Percentiles rank a stretch among this genome's conserved stretches.
Conservation (phyloP, 1,139 yeast species). For the Saccharomyces hybrid region DNA sequence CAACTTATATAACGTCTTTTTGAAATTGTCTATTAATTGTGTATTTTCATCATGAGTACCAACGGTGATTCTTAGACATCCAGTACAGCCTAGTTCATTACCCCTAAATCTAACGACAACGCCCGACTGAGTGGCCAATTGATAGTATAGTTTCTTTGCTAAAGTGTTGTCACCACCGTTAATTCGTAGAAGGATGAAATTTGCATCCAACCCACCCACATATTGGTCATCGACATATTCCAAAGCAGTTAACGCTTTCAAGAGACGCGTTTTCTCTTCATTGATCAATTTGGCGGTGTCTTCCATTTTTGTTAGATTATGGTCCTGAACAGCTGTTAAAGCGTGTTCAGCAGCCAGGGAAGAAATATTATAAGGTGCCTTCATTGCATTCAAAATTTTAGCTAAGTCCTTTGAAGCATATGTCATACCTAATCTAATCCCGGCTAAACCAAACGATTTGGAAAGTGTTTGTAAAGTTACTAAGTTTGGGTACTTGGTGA, state of each 20-base stretch:
- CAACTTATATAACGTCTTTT: conserved; percentile 33
- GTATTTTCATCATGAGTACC: conserved; percentile 77
- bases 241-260: conserved; percentile 45
- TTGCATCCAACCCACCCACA: conserved; percentile 85
- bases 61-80: conserved; percentile 77
- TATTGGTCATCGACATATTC: conserved; percentile 57
- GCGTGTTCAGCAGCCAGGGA: conserved; percentile 75
- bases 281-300: conserved; percentile 43
- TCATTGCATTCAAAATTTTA: conserved; percentile 70
- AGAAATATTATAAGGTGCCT: conserved; percentile 92
- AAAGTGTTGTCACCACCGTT: conserved; percentile 50
- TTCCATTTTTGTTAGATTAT: conserved; percentile 57
- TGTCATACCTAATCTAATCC: conserved; percentile 81
- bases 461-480: conserved; percentile 89
- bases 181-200: conserved; percentile 72
- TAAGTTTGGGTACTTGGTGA: conserved; percentile 71
- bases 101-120: conserved; percentile 93
- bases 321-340: conserved; percentile 54
- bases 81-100: conserved; percentile 76
- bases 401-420: conserved; percentile 57
- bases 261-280: conserved; percentile 48
- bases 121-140: conserved; percentile 60
- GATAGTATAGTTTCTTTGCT: conserved; percentile 60
- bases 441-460: conserved; percentile 93
- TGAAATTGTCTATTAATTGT: conserved; percentile 46